A percentile compares a stretch with the other conserved stretches of the same genome.
phyloP scores from a whole-genome alignment of 2,329 filamentous ascomycete species.

The Septoria linicola region DNA sequence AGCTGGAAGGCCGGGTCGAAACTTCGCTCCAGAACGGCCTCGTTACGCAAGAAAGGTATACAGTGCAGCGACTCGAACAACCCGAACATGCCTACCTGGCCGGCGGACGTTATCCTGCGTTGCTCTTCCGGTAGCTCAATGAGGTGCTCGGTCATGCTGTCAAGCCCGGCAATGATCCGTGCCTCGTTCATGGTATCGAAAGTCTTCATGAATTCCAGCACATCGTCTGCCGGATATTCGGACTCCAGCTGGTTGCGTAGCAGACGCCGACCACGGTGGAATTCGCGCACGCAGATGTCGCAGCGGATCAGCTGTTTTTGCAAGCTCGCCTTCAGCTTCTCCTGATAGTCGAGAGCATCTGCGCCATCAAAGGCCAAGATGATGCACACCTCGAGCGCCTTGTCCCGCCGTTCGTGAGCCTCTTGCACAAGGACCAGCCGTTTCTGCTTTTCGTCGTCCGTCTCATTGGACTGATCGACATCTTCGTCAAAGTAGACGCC shows the following conservation, averaged over 20 bases:
- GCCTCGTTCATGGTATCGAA: constrained; percentile 48
- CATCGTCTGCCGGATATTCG: constrained; percentile 47
- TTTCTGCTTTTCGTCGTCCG: constrained; percentile 26
- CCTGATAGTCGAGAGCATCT: constrained; percentile 46
- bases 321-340: constrained; percentile 43
- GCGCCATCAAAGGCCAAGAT: constrained; percentile 51
- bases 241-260: constrained; percentile 44
- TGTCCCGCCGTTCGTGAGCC: constrained; percentile 42
- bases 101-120: constrained; percentile 52
- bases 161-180: constrained; percentile 46
- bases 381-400: constrained; percentile 44
- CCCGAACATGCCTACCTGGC: constrained; percentile 67
- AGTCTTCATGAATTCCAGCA: constrained; percentile 44
- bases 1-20: constrained; percentile 84
- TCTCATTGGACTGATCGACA: constrained; percentile 42
- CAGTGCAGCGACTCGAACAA: constrained; percentile 89
- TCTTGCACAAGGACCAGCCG: constrained; percentile 39
- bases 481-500: constrained; percentile 49
- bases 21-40: constrained; percentile 53
- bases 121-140: constrained; percentile 49
- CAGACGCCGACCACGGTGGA: constrained; percentile 45
- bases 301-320: constrained; percentile 46
- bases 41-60: constrained; percentile 67
- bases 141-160: constrained; percentile 43
- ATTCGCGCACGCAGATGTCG: constrained; percentile 52